phyloP scores from a whole-genome alignment of 2,329 filamentous ascomycete genomes.

The Colletotrichum sp. region DNA sequence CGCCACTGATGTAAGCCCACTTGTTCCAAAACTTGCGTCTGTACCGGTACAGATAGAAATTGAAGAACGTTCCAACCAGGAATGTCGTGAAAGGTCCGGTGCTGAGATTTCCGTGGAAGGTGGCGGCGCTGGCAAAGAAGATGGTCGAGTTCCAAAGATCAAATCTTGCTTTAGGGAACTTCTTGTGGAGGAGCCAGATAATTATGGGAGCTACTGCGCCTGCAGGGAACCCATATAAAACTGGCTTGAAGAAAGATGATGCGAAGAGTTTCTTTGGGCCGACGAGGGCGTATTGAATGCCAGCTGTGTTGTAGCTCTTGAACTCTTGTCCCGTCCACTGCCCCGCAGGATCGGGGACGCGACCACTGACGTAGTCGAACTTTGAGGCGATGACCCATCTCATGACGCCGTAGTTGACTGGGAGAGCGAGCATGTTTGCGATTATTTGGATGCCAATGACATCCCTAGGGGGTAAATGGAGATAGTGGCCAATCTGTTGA shows the following conservation, averaged over 20 bases:
- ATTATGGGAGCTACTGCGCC: conserved; percentile 50
- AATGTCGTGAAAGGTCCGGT: conserved; percentile 64
- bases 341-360: conserved; percentile 55
- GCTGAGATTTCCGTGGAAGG: conserved; percentile 66
- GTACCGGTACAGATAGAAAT: conserved; percentile 62
- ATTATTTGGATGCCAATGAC: conserved; percentile 53
- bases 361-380: conserved; percentile 57
- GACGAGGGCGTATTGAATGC: conserved; percentile 65
- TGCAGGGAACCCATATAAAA: conserved; percentile 59
- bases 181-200: conserved; percentile 55
- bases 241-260: conserved; percentile 47
- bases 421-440: conserved; percentile 27
- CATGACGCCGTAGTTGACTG: conserved; percentile 65
- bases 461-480: conserved; percentile 62
- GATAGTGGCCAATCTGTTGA: conserved; percentile 67
- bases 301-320: conserved; percentile 56
- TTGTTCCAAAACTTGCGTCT: conserved; percentile 62
- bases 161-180: conserved; percentile 57
- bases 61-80: conserved; percentile 63
- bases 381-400: conserved; percentile 65
- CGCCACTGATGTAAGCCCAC: conserved; percentile 67
- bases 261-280: conserved; percentile 48
- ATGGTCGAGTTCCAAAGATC: conserved; percentile 67
- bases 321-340: conserved; percentile 67
- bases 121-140: conserved; percentile 59